These are phyloP conservation scores for Pistacia integerrima DNA, from an alignment of 345 rosid species.

Conservation along the genomic window DNA sequence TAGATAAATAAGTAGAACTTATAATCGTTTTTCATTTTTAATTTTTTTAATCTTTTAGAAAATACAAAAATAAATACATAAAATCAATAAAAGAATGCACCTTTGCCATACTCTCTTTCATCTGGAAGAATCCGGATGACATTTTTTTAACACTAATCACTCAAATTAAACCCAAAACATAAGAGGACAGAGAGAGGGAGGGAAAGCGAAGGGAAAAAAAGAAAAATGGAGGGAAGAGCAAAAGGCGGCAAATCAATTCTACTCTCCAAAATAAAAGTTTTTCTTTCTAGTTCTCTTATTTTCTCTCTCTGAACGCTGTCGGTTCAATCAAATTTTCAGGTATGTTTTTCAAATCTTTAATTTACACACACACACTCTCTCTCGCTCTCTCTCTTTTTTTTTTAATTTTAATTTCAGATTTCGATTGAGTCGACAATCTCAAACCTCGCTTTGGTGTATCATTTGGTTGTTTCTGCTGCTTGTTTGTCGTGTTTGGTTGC, in stretches of 20 bases:
- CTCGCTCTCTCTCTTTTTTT: background rate
- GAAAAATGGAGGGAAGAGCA: conserved; percentile 2
- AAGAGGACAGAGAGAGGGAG: background rate
- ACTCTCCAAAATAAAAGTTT: background rate
- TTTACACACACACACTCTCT: too few species aligned
- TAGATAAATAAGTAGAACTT: too few species aligned
- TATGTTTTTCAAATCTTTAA: background rate
- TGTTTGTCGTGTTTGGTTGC: background rate
- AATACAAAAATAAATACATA: too few species aligned
- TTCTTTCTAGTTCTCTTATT: background rate
- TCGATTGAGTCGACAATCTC: background rate
- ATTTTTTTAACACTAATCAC: too few species aligned
- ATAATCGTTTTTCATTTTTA: too few species aligned
- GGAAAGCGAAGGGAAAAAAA: background rate
- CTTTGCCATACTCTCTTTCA: too few species aligned
- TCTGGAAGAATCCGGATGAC: too few species aligned
- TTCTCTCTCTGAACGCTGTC: background rate
- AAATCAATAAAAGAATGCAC: too few species aligned
- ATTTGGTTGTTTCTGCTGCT: background rate
- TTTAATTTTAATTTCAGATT: background rate
- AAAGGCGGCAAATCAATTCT: conserved; percentile 12
- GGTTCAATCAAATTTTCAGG: background rate
- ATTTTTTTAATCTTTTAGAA: too few species aligned
- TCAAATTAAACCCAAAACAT: too few species aligned
- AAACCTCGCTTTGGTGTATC: background rate